Evolutionary conservation across 768 basidiomycete species (phyloP).

Genomic region (Tubosaeta brunneosetosa): DNA sequence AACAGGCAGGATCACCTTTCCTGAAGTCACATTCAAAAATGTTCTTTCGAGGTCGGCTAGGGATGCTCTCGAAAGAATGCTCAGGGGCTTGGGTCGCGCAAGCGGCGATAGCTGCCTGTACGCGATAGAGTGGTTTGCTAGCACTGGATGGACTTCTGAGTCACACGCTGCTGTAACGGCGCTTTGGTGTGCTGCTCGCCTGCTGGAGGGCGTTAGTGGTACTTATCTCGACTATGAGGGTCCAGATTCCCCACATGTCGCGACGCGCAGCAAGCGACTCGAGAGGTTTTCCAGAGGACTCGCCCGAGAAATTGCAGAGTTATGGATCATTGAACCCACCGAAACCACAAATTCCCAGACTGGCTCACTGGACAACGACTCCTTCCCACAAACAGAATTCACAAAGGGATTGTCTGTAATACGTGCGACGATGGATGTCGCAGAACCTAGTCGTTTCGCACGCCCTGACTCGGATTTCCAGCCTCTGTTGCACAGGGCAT

Average conservation of each 20-base stretch:
- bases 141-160: slow-evolving; percentile 43
- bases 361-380: slow-evolving; percentile 26
- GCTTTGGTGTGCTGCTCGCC: slow-evolving; percentile 75
- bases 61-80: slow-evolving; percentile 61
- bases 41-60: slow-evolving; percentile 48
- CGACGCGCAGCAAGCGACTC: slow-evolving; percentile 42
- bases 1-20: slow-evolving; percentile 43
- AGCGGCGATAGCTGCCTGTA: slow-evolving; percentile 67
- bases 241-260: background rate
- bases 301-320: slow-evolving; percentile 58
- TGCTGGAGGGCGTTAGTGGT: slow-evolving; percentile 68
- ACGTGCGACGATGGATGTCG: slow-evolving; percentile 52
- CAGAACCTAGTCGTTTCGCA: slow-evolving; percentile 29
- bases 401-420: slow-evolving; percentile 62
- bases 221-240: slow-evolving; percentile 37
- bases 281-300: slow-evolving; percentile 63
- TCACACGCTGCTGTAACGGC: slow-evolving; percentile 56
- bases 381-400: slow-evolving; percentile 50
- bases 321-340: slow-evolving; percentile 57
- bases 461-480: slow-evolving; percentile 38
- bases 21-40: slow-evolving; percentile 54
- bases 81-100: slow-evolving; percentile 65
- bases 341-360: slow-evolving; percentile 21
- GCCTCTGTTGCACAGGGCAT: slow-evolving; percentile 59
- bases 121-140: slow-evolving; percentile 79